Base-by-base conservation (phyloP, 2,329 filamentous ascomycete genomes). In the Fusarium sambucinum region DNA sequence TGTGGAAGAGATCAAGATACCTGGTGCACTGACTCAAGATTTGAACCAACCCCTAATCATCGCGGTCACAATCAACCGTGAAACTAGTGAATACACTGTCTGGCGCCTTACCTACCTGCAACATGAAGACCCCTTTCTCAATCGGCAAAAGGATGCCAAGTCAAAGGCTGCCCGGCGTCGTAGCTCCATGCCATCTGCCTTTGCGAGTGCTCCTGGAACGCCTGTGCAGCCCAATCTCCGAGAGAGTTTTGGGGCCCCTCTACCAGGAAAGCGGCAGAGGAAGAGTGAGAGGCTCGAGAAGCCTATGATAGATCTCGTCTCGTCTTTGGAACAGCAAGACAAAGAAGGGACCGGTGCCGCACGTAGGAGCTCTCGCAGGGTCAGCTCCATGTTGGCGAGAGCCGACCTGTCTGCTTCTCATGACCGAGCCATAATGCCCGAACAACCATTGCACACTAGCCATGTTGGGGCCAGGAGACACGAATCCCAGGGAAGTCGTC, bases 351-450 rank as follows among this genome's bases (percentile, higher is more conserved):
- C 78, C n/a, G 82, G 84, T 17, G 82, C 83, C 14, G 85, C 84
- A 1, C 81, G 88, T 52, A 83, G 88, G 61, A 88, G 87, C 64
- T 90, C 88, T 19, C 89, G 96, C 42, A 88, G 96, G 51, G 91
- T 98, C 27, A 99, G 96, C 81, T 98, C 95, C 17, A 87, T 97
- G 80, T 84, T 97, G 54, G 94, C 94, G 17, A 87, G 95, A 73
- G 92, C 92, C 32, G 95, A 97, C 76, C 82, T 97, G 21, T 95
- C 93, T 1, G 90, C 92, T 12, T 96, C 91, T 17, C 92, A 95
- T 69, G 94, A 97, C 71, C 87, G 92, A 73, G 85, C 90, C 2
- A 86, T 90, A n/a, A 96, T 97, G 75, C 86, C 89, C 29, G 94
- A 97, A 48, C 87, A 85, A 76, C 79, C 76, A 68, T 83, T 77